phyloP scores from a whole-genome alignment of 805 yeast species.

The Nakazawaea populi region DNA sequence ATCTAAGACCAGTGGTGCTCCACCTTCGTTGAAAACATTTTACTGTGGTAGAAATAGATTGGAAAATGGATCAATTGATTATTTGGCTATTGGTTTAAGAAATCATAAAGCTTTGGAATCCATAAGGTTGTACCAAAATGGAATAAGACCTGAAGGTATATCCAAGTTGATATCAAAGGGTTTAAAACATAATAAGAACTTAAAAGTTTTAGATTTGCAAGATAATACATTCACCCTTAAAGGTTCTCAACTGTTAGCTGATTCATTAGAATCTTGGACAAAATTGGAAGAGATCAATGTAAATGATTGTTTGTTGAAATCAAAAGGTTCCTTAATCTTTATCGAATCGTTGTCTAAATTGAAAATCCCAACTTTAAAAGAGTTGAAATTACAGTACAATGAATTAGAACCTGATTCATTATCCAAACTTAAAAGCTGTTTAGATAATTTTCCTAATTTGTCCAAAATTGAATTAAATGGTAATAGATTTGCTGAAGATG shows the following conservation, averaged over 20 bases:
- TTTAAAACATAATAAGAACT: conserved; percentile 49
- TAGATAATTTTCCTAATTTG: conserved; percentile 56
- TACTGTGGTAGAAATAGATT: conserved; percentile 96
- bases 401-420: conserved; percentile 72
- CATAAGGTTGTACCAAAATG: conserved; percentile 87
- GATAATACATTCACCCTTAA: conserved; percentile 85
- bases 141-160: conserved; percentile 93
- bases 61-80: conserved; percentile 89
- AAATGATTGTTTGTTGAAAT: conserved; percentile 83
- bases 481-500: conserved; percentile 86
- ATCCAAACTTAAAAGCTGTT: conserved; percentile 47
- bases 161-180: conserved; percentile 70
- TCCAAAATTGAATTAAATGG: conserved; percentile 82
- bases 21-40: conserved; percentile 66
- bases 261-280: conserved; percentile 57
- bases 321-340: conserved; percentile 62
- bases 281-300: conserved; percentile 71
- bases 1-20: conserved; percentile 33
- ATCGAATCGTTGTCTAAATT: conserved; percentile 41
- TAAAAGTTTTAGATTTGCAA: conserved; percentile 78
- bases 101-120: conserved; percentile 69
- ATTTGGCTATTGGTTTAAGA: conserved; percentile 79
- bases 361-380: conserved; percentile 51
- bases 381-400: conserved; percentile 82
- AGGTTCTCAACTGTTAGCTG: conserved; percentile 63